Percentiles rank a stretch among this genome's conserved stretches.
Conservation (phyloP, 179 eudicot species). For the Pouteria campechiana region DNA sequence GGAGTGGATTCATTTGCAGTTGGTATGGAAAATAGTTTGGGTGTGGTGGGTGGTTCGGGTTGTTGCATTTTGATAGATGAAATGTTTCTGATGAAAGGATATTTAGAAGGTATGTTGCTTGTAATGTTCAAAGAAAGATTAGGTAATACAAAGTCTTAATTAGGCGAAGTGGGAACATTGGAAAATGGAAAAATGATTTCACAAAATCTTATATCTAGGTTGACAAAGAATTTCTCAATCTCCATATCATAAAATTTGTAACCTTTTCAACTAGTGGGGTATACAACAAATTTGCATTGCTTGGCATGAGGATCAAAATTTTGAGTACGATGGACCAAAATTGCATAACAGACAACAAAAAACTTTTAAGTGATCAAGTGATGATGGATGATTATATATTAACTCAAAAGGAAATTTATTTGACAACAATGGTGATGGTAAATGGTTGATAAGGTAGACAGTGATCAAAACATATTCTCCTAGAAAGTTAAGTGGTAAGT, state of each 20-base stretch:
- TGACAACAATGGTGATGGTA: background rate
- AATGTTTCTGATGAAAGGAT: too few relatives aligned
- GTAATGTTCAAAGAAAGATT: too few relatives aligned
- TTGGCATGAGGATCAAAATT: background rate
- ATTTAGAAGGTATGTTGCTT: too few relatives aligned
- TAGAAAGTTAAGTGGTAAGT: conserved; percentile 5
- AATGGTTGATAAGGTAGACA: background rate
- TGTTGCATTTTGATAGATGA: too few relatives aligned
- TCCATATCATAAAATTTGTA: conserved; percentile 2
- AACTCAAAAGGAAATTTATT: background rate
- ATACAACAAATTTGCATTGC: background rate
- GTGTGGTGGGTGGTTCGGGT: too few relatives aligned
- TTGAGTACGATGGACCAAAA: too few relatives aligned
- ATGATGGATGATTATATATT: background rate
- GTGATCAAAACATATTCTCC: conserved; percentile 1
- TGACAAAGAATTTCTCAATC: background rate
- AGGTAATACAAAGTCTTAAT: too few relatives aligned
- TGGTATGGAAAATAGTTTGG: too few relatives aligned
- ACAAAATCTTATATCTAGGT: background rate
- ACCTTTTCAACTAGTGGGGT: conserved; percentile 4
- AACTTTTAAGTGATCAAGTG: background rate
- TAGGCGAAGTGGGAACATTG: too few relatives aligned
- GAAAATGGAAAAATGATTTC: background rate
- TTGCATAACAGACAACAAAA: background rate
- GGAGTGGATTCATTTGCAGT: too few relatives aligned